Base-by-base conservation (phyloP, 345 rosid species). In the Linum tenue region DNA sequence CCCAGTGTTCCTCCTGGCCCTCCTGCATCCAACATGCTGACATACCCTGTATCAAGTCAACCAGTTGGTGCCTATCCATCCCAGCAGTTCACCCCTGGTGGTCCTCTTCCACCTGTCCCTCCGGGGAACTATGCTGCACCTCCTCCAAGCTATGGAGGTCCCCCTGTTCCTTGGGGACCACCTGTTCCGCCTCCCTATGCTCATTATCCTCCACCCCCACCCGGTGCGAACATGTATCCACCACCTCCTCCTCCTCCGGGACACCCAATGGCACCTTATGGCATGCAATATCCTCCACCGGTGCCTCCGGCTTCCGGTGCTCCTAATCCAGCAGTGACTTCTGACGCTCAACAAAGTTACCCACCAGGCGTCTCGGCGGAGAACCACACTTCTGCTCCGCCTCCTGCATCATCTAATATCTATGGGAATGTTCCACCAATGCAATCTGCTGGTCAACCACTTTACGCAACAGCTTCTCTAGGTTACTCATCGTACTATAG, bases 291-390 rank as follows among this genome's bases (percentile, higher is more conserved):
- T 74, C 86, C 95, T 67, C 89, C 71, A 0, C 75, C 73, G 12
- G 58, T 55, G 58, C 58, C 12, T 11, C 58, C 58, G 12, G 11
- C 39, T 35, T 39, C 62, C 1, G 39, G 62, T 59, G 62, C 62
- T 22, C 39, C 62, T 38, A 69, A 77, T 15, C 88, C 75, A 59
- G 67, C 80, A 12, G 78, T 66, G 9, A 60, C 86, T 37, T 71
- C 95, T 48, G 99, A 94, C 78, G 76, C 79, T 57, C 92, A 83
- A 50, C 96, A 83, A 63, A 85, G 78, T 77, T 87, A 79, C 70
- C 97, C 99, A 51, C 98, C 96, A 8, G 99, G 97, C 63, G 91
- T 87, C 67, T 91, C 81, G 59, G 76, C 96, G 67, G 96, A 87
- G 43, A 81, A 67, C 67, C 74, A 77, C 76, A 66, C 80, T 58